Evolutionary conservation across 441 rosid genomes (phyloP).

Genomic region (Eruca vesicaria): DNA sequence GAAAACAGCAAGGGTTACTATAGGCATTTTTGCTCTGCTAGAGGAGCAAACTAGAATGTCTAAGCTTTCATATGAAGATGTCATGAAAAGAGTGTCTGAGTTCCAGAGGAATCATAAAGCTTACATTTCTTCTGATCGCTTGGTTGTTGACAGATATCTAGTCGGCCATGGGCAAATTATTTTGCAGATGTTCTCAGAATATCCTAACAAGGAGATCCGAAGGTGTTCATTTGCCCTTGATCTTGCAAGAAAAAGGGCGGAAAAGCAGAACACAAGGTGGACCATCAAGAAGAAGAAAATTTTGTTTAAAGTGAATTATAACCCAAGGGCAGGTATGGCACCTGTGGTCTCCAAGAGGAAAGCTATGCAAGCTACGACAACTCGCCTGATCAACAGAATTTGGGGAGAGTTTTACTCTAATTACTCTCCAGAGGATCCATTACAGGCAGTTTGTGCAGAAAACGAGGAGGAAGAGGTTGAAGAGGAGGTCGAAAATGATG

Average conservation of each 20-base stretch:
- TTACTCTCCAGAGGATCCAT: slow-evolving; percentile 58
- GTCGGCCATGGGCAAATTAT: slow-evolving; percentile 89
- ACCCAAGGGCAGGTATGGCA: slow-evolving; percentile 68
- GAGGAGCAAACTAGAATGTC: slow-evolving; percentile 59
- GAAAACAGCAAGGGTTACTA: slow-evolving; percentile 66
- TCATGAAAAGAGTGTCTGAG: slow-evolving; percentile 51
- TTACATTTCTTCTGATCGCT: slow-evolving; percentile 56
- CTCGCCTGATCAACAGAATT: slow-evolving; percentile 67
- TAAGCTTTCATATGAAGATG: slow-evolving; percentile 62
- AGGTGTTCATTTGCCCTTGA: slow-evolving; percentile 66
- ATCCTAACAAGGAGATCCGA: slow-evolving; percentile 47
- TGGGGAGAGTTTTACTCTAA: slow-evolving; percentile 88
- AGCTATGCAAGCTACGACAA: slow-evolving; percentile 85
- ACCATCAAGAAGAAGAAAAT: slow-evolving; percentile 49
- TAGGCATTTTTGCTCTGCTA: slow-evolving; percentile 59
- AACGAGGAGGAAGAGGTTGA: slow-evolving; percentile 58
- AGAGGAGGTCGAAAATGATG: slow-evolving; percentile 53
- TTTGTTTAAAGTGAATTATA: slow-evolving; percentile 48
- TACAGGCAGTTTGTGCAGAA: slow-evolving; percentile 45
- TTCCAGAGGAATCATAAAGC: slow-evolving; percentile 45
- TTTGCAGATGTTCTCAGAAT: slow-evolving; percentile 65
- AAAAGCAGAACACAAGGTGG: slow-evolving; percentile 79
- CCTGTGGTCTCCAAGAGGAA: slow-evolving; percentile 54
- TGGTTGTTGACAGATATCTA: slow-evolving; percentile 58
- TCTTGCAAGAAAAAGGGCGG: slow-evolving; percentile 66